These are phyloP conservation scores for Scopulariopsis brevicaulis DNA, from an alignment of 2,329 filamentous ascomycete genomes.

Conservation along the genomic window DNA sequence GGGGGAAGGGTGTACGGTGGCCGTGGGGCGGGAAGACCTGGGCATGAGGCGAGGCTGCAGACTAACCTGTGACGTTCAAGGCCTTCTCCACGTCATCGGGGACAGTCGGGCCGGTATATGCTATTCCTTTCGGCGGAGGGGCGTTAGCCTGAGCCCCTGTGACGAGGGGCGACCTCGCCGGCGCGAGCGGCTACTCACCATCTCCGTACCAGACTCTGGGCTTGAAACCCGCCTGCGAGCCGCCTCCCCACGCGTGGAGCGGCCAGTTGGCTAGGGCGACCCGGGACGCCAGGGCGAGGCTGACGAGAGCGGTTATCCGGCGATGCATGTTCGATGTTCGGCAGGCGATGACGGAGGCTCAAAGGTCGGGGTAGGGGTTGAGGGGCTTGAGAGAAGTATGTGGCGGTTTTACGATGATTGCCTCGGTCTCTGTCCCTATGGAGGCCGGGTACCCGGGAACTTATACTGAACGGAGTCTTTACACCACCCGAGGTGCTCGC, in stretches of 20 bases:
- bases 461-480: too few species aligned
- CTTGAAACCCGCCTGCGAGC: not conserved
- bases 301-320: not conserved
- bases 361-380: not conserved
- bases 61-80: slow-evolving; percentile 1
- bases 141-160: not conserved
- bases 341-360: not conserved
- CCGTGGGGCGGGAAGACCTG: not conserved
- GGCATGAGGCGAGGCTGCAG: not conserved
- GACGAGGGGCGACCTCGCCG: not conserved
- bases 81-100: not conserved
- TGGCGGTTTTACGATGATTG: not conserved
- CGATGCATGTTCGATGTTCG: not conserved
- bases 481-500: too few species aligned
- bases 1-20: not conserved
- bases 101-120: not conserved
- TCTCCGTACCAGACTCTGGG: not conserved
- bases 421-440: too few species aligned
- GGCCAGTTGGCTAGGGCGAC: not conserved
- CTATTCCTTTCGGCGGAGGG: not conserved
- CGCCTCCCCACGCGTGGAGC: not conserved
- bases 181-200: not conserved
- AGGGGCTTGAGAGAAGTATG: not conserved
- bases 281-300: not conserved
- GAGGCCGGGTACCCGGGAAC: too few species aligned